Base-by-base conservation (phyloP, 352 stramenopile genomes). In the Blastocystis sp. region DNA sequence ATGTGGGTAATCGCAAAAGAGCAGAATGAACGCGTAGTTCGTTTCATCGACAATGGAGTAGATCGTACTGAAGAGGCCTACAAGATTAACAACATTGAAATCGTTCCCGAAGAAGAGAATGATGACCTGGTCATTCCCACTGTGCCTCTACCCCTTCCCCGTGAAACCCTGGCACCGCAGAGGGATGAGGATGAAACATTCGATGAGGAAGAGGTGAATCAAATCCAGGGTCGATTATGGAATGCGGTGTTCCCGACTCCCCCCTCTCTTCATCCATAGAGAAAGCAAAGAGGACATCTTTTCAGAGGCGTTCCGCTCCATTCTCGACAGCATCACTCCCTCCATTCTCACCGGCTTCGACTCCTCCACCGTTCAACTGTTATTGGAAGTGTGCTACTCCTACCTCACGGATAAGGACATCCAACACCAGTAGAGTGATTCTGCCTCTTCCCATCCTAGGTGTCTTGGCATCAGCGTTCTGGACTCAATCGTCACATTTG, bases 1-100 rank as follows among this genome's bases (percentile, higher is more conserved):
- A 84, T 59, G 28, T 40, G 66, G 69, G 74, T 84, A 60, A 7
- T 45, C 7, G 11, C 54, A 4, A 28, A 28, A 6, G 28, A 34
- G 28, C n/a, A 57, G 11, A 40, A 24, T 48, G n/a, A 0, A 65
- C 61, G 40, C 6, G 10, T 70, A 84, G 74, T 84, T 34, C 52
- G 42, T n/a, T 84, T 84, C 54, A 84, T 84, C 11, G 52, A 84
- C 45, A 64, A 84, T 57, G 74, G 74, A 19, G n/a, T 68, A 10
- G 74, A 84, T 48, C 38, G 48, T 1, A 84, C 74, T 4, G 74
- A 66, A 28, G 52, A 45, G 1, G 74, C 66, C 11, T 84, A 84
- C 66, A 14, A 14, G 24, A 62, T 69, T 14, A 28, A 40, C 34
- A 54, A 54, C 9, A 28, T 84, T 6, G 28, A 54, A 59, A 24